These are phyloP conservation scores for Pseudogymnoascus destructans DNA, from an alignment of 2,329 filamentous ascomycete genomes.

Conservation along the genomic window DNA sequence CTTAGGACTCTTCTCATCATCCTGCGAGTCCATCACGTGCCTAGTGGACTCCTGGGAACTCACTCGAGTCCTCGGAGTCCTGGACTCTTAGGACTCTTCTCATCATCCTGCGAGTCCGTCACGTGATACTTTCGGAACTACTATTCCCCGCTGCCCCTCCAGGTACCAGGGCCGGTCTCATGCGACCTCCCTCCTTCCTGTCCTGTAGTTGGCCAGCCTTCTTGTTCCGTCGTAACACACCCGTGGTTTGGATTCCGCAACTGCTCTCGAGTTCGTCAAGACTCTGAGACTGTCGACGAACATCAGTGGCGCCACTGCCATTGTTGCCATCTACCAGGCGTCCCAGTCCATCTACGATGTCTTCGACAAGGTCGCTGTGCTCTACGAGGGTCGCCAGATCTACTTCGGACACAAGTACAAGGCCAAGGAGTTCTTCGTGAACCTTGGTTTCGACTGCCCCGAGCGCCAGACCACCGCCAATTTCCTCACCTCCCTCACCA, in stretches of 20 bases:
- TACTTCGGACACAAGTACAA: slow-evolving; percentile 53
- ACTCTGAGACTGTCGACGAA: slow-evolving; percentile 52
- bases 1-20: too few relatives aligned
- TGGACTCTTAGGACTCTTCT: too few relatives aligned
- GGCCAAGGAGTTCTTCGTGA: slow-evolving; percentile 55
- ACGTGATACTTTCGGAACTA: too few relatives aligned
- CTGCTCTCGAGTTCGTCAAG: slow-evolving; percentile 60
- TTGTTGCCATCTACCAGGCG: slow-evolving; percentile 62
- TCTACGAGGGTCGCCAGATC: slow-evolving; percentile 56
- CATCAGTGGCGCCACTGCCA: slow-evolving; percentile 45
- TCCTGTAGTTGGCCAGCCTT: too few relatives aligned
- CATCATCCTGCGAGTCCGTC: too few relatives aligned
- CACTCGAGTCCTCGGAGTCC: too few relatives aligned
- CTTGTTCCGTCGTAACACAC: too few relatives aligned
- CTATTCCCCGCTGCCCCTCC: too few relatives aligned
- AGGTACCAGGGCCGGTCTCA: too few relatives aligned
- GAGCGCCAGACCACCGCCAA: slow-evolving; percentile 43
- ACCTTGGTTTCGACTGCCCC: slow-evolving; percentile 61
- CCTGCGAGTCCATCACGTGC: too few relatives aligned
- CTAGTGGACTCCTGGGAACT: too few relatives aligned
- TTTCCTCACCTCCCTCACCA: slow-evolving; percentile 65
- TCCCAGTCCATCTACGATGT: slow-evolving; percentile 54
- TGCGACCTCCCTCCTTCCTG: too few relatives aligned
- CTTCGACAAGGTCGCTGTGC: slow-evolving; percentile 56
- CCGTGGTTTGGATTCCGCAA: slow-evolving; percentile 58